These are phyloP conservation scores for Plantago major DNA, from an alignment of 257 asterid genomes.

Conservation along the genomic window DNA sequence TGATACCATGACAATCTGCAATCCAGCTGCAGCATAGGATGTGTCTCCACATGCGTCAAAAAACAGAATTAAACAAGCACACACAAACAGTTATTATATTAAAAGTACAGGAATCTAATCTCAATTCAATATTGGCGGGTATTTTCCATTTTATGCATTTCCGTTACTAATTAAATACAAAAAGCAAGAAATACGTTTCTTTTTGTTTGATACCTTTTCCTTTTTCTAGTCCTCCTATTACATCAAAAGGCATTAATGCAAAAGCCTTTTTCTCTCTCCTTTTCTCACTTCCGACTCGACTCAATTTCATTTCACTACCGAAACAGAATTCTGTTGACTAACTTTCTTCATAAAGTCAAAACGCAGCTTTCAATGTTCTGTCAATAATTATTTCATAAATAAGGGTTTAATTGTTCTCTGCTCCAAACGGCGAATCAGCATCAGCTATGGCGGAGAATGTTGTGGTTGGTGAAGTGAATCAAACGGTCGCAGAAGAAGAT, in stretches of 20 bases:
- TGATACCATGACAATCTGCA: too few species aligned
- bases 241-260: not conserved
- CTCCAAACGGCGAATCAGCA: not conserved
- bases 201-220: not conserved
- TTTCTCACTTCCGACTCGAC: not conserved
- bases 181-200: constrained; percentile 3
- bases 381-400: not conserved
- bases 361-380: constrained; percentile 16
- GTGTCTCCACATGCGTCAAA: too few species aligned
- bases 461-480: constrained; percentile 25
- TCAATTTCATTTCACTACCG: constrained; percentile 16
- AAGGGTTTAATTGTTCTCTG: not conserved
- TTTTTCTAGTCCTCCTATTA: constrained; percentile 4
- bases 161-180: too few species aligned
- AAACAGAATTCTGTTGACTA: constrained; percentile 33
- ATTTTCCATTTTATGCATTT: too few species aligned
- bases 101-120: too few species aligned
- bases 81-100: too few species aligned
- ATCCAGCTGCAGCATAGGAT: too few species aligned
- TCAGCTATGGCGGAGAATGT: constrained; percentile 34
- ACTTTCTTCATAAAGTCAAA: constrained; percentile 29
- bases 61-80: too few species aligned
- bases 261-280: constrained; percentile 7
- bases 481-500: constrained; percentile 23
- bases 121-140: too few species aligned